A percentile compares a stretch with the other conserved stretches of the same genome.
phyloP scores from a whole-genome alignment of 176 grass and related monocot species.

The Triticum aestivum region IWGSC_CS_RefSeq_v2.1 NC_057798.1:799990235-799990734 shows the following conservation, averaged over 20 bases:
- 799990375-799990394: not conserved
- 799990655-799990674: slow-evolving; percentile 76
- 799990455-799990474: slow-evolving; percentile 45
- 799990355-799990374: slow-evolving; percentile 17
- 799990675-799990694: slow-evolving; percentile 23
- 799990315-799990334: slow-evolving; percentile 46
- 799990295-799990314: slow-evolving; percentile 50
- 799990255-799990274: slow-evolving; percentile 49
- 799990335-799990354: slow-evolving; percentile 69
- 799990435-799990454: not conserved
- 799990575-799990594: too few relatives aligned
- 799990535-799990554: slow-evolving; percentile 10
- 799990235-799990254: slow-evolving; percentile 66
- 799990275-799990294: slow-evolving; percentile 60
- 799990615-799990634: not conserved
- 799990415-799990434: not conserved
- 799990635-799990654: slow-evolving; percentile 72
- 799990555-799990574: not conserved
- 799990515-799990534: slow-evolving; percentile 12
- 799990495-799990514: slow-evolving; percentile 79
- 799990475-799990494: slow-evolving; percentile 89
- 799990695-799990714: not conserved
- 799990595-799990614: not conserved
- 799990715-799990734: not conserved
- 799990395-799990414: not conserved